Evolutionary conservation across 139 green algal genomes (phyloP), one percentile per base, ranked within the genome.

Genomic region (Chlorella vulgaris): DNA sequence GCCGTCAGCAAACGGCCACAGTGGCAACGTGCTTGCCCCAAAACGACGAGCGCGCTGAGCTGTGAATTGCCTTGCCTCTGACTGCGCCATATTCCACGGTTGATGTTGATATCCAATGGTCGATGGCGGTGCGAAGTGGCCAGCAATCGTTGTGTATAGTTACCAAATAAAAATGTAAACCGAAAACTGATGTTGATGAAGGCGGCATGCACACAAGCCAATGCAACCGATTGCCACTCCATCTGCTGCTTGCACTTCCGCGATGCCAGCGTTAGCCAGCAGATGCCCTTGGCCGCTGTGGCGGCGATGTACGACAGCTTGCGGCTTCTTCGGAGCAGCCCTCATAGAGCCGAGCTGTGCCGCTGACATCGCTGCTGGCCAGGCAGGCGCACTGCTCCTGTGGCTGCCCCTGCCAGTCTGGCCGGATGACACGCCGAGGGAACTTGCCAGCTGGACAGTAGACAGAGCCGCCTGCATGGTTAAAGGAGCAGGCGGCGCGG

Each of bases 401-500:
- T 62, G 55, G 65, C 69, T 87, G 80, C 47, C 86, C 88, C 73
- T 76, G 65, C 73, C 70, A 69, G 18, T 67, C 81, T 22, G 77
- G 65, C 4, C 80, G 36, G 51, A 79, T 33, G 35, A 93, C 42
- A 51, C 63, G n/a, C 38, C 90, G 90, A 7, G 90, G 90, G 71
- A 90, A 88, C 71, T 83, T 76, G 22, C 86, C 88, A 29, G 69
- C 82, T n/a, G 89, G 79, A 74, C 90, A 94, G 88, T 88, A 94
- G 35, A 94, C 90, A n/a, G 65, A 78, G 6, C 86, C 84, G 38
- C 90, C 90, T 93, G 86, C 58, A 78, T 19, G 6, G 61, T 0
- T 5, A n/a, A 28, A 7, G 22, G 38, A n/a, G n/a, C n/a, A 24
- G 42, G 51, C 51, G 22, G 29, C 33, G 22, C 0, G 35, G 24